Base-by-base conservation (phyloP, 2,329 filamentous ascomycete genomes). In the Magnaporthiopsis incrustans region DNA sequence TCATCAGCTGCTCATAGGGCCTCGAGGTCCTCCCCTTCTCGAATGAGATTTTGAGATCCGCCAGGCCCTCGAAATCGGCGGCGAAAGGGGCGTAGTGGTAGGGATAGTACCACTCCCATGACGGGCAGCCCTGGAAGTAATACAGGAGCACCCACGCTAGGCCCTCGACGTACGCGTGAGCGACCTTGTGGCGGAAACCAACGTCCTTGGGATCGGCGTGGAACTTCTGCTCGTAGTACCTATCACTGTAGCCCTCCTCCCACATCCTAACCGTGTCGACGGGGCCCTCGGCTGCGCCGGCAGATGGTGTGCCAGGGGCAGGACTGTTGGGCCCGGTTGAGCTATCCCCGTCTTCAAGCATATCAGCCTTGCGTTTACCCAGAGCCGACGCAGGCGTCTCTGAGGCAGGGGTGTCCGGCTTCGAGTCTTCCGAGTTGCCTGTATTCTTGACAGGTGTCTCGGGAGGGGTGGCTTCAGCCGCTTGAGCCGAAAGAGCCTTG, bases 101-200 rank as follows among this genome's bases (percentile, higher is more conserved):
- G 0, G 95, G 95, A 73, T 97, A 99, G 75, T 95, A 99, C 95
- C 95, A 99, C 63, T 94, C 96, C 95, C 96, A 99, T 0, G 92
- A 97, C 27, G 95, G 92, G 71, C 95, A 99, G 32, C 95, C 95
- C 76, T 99, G 95, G 76, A 97, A 97, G 75, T 99, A 99, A 77
- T 99, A 99, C 50, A 93, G 82, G 62, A 99, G 80, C 56, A 99
- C 95, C 95, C 96, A 99, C 27, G 90, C 90, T 12, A 99, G 83
- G 50, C 95, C 95, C 79, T 98, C 92, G 15, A 94, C 92, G 74
- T 99, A 99, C n/a, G 91, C 86, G 63, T 87, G 85, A 50, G 90
- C 95, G 64, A 99, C 96, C 72, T 92, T 85, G 75, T 93, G 89
- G 63, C 94, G 90, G 76, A 98, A 98, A 62, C 87, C 90, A 61